A percentile compares a stretch with the other conserved stretches of the same genome.
Conservation (phyloP, 306 rosid species). For the Quercus wislizeni region DNA sequence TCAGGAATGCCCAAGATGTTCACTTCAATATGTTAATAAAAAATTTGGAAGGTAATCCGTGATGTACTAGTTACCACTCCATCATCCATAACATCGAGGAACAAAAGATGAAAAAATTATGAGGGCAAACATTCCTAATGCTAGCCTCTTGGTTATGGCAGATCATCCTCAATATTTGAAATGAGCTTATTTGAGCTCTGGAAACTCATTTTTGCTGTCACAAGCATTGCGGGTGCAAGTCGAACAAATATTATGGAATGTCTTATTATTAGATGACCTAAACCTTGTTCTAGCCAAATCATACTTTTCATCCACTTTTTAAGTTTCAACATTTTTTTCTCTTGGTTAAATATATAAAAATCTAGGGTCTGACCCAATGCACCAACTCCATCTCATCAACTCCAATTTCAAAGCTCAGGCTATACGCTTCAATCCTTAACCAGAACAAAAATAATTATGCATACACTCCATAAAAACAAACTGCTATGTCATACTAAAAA, state of each 20-base stretch:
- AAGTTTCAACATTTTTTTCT: background rate
- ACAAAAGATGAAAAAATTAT: too few relatives aligned
- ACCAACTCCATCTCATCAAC: conserved; percentile 31
- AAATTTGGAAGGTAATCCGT: background rate
- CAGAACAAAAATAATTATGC: too few relatives aligned
- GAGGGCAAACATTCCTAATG: too few relatives aligned
- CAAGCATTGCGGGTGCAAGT: background rate
- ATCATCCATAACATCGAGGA: too few relatives aligned
- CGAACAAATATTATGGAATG: background rate
- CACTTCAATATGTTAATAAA: too few relatives aligned
- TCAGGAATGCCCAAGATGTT: too few relatives aligned
- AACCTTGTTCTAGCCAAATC: background rate
- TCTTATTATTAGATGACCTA: background rate
- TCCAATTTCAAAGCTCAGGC: conserved; percentile 12
- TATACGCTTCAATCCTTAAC: background rate
- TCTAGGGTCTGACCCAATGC: conserved; percentile 19
- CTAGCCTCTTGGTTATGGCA: too few relatives aligned
- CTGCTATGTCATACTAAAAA: too few relatives aligned
- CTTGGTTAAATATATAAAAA: background rate
- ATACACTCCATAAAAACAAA: too few relatives aligned
- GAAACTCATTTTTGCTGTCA: background rate
- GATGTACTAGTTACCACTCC: too few relatives aligned
- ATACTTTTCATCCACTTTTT: background rate
- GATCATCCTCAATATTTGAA: background rate
- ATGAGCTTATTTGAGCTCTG: background rate